These are phyloP conservation scores for Sonneratia caseolaris DNA, from an alignment of 345 rosid species.

Conservation along the genomic window DNA sequence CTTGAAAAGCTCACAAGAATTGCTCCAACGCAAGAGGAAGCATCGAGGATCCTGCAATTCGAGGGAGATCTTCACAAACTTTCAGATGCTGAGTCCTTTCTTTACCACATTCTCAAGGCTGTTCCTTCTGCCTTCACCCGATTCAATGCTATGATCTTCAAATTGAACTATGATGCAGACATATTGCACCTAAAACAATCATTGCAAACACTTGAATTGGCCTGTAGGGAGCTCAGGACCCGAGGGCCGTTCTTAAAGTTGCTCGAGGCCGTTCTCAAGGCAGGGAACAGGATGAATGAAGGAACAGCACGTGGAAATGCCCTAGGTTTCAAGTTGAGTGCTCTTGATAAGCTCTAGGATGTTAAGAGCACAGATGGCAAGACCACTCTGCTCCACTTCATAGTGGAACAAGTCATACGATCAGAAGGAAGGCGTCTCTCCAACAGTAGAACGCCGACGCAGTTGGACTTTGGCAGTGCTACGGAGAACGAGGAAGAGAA, in stretches of 20 bases:
- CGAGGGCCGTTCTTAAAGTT: constrained; percentile 68
- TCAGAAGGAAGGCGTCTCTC: constrained; percentile 47
- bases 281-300: constrained; percentile 78
- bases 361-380: constrained; percentile 69
- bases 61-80: constrained; percentile 36
- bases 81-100: constrained; percentile 64
- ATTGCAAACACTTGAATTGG: constrained; percentile 44
- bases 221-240: constrained; percentile 54
- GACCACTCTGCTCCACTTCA: constrained; percentile 72
- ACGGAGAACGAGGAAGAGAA: constrained; percentile 25
- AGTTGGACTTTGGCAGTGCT: constrained; percentile 8
- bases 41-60: constrained; percentile 43
- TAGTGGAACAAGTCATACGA: constrained; percentile 64
- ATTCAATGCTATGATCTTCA: constrained; percentile 55
- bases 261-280: constrained; percentile 77
- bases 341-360: constrained; percentile 59
- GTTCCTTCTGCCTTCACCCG: constrained; percentile 65
- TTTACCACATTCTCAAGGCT: constrained; percentile 48
- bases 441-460: constrained; percentile 14
- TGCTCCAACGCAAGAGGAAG: constrained; percentile 65
- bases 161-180: constrained; percentile 51
- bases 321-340: constrained; percentile 55
- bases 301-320: constrained; percentile 91
- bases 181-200: constrained; percentile 45
- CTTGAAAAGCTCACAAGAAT: constrained; percentile 66